These are phyloP conservation scores for Akanthomyces dipterigenus DNA, from an alignment of 2,329 filamentous ascomycete species.

Conservation along the genomic window DNA sequence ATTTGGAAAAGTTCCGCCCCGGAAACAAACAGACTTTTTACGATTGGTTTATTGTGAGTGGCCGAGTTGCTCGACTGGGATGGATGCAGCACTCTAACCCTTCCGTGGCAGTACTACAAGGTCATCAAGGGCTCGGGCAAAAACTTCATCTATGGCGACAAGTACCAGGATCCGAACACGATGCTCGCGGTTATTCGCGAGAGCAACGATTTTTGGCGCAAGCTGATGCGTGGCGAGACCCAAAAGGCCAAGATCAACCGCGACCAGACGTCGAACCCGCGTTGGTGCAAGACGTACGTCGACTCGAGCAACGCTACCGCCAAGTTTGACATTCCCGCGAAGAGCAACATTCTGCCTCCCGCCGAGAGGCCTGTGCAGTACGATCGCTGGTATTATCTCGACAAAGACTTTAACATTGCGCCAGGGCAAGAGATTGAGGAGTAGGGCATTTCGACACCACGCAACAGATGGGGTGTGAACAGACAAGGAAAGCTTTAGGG, in stretches of 20 bases:
- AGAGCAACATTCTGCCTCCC: conserved; percentile 24
- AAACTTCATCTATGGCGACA: conserved; percentile 30
- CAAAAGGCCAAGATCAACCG: conserved; percentile 32
- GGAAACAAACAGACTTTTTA: conserved; percentile 28
- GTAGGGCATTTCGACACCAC: background rate
- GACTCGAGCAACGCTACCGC: conserved; percentile 24
- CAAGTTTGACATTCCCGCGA: conserved; percentile 24
- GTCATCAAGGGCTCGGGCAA: conserved; percentile 29
- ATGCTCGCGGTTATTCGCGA: conserved; percentile 26
- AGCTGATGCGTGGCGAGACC: conserved; percentile 31
- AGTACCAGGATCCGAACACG: conserved; percentile 29
- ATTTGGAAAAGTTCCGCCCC: conserved; percentile 33
- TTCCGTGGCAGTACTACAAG: conserved; percentile 31
- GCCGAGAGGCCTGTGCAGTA: conserved; percentile 26
- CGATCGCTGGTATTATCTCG: conserved; percentile 32
- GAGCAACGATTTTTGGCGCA: conserved; percentile 32
- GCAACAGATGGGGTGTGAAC: too few relatives aligned
- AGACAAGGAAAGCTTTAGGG: too few relatives aligned
- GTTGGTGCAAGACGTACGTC: conserved; percentile 26
- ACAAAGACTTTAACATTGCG: conserved; percentile 25
- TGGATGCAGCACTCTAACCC: background rate
- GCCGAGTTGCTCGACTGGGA: background rate
- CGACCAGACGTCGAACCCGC: conserved; percentile 32
- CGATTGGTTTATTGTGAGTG: conserved; percentile 33
- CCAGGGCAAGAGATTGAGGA: conserved; percentile 11